phyloP scores from a whole-genome alignment of 345 rosid genomes.

The Firmiana major region DNA sequence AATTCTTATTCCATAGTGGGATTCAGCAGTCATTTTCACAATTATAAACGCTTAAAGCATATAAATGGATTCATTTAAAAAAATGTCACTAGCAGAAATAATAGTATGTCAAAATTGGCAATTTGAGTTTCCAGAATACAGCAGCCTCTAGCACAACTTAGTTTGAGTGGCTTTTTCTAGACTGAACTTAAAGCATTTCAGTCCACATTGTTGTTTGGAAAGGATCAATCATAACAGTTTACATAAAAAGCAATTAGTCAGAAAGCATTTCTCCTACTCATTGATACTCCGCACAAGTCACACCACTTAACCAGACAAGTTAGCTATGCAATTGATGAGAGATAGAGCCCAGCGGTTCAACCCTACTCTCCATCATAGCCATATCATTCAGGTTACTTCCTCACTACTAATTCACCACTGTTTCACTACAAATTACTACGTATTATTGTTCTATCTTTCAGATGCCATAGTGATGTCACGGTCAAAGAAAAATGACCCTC shows the following conservation, averaged over 20 bases:
- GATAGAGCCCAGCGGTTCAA: not conserved
- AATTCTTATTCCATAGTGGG: not conserved
- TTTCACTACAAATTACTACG: not conserved
- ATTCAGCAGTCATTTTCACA: constrained; percentile 7
- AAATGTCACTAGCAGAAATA: not conserved
- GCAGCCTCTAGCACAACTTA: not conserved
- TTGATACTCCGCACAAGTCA: not conserved
- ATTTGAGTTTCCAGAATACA: not conserved
- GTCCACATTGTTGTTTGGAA: not conserved
- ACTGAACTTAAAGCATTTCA: not conserved
- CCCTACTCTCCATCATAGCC: not conserved
- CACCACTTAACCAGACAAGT: not conserved
- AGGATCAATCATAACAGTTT: not conserved
- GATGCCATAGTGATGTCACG: not conserved
- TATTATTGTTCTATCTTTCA: not conserved
- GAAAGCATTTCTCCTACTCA: not conserved
- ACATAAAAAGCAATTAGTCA: not conserved
- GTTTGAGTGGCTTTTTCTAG: not conserved
- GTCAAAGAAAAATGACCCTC: not conserved
- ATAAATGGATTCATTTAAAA: not conserved
- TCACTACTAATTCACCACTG: not conserved
- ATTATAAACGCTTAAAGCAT: not conserved
- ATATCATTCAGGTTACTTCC: not conserved
- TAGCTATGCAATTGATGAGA: not conserved
- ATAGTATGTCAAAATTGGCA: not conserved